Evolutionary conservation across 768 basidiomycete species (phyloP).

Genomic region (Hirschioporus abietinus): DNA sequence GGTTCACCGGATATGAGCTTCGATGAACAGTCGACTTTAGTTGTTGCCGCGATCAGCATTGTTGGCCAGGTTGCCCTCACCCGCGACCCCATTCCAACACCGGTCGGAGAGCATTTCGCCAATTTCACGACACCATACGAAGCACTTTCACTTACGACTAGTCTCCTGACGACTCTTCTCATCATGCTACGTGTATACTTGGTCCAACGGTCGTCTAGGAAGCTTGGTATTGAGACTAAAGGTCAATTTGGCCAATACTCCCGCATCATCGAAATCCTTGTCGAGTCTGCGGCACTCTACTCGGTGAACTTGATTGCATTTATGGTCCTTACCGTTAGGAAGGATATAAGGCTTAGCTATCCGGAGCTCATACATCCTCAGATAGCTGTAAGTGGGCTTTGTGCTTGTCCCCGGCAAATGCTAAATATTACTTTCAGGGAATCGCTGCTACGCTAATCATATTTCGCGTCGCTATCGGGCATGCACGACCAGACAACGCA

Average conservation of each 20-base stretch:
- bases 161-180: not conserved
- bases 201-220: not conserved
- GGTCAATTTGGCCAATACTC: not conserved
- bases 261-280: slow-evolving; percentile 21
- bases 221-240: not conserved
- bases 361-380: not conserved
- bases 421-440: slow-evolving; percentile 11
- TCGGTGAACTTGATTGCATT: slow-evolving; percentile 35
- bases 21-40: not conserved
- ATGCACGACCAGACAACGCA: slow-evolving; percentile 19
- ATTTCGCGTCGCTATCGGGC: slow-evolving; percentile 41
- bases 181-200: not conserved
- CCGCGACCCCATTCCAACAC: not conserved
- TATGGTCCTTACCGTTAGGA: slow-evolving; percentile 30
- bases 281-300: slow-evolving; percentile 43
- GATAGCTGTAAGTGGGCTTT: not conserved
- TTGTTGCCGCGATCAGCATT: not conserved
- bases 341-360: slow-evolving; percentile 15
- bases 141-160: not conserved
- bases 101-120: not conserved
- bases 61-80: not conserved
- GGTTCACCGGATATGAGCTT: not conserved
- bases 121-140: not conserved
- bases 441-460: slow-evolving; percentile 44
- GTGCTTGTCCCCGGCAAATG: slow-evolving; percentile 25